Base-by-base conservation (phyloP, 139 green algal species). In the Tetradesmus obliquus region DNA sequence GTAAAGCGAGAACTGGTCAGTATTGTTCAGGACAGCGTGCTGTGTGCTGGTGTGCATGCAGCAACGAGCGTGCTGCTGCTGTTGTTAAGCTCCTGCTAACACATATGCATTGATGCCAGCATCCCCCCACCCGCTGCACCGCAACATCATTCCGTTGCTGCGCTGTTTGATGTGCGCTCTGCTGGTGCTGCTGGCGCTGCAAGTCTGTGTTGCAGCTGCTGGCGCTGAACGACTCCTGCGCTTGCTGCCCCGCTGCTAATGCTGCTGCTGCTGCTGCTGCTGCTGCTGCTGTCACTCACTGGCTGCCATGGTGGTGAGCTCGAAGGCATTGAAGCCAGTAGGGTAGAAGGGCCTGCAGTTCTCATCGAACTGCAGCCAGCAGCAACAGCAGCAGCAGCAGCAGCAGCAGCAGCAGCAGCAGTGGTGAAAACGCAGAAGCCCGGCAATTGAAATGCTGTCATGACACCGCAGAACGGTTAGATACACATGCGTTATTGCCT, bases 271-370 rank as follows among this genome's bases (percentile, higher is more conserved):
- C 51, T 32, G 55, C 53, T 60, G 55, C 54, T 13, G 19, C 45
- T 53, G 19, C 51, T 66, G 51, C 55, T 13, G 15, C 2, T 87
- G 45, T 13, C 57, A 87, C 88, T 88, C 82, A 92, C 81, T 81
- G 55, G 83, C 82, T 45, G 82, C 71, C 6, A 92, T 60, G 45
- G 84, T 92, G 69, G 84, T 86, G 32, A 92, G 84, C 90, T 92
- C 90, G 71, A 74, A 92, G 17, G 83, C 83, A 60, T 97, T 97
- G 93, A 97, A 96, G 17, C 96, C 96, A 12, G 90, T 86, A 5
- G 96, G 72, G 79, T 95, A 95, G 79, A 96, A 96, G 5, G 95
- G 94, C 3, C 94, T 91, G 92, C 95, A 96, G 58, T 96, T 90
- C 79, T 92, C 55, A 82, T 94, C 80, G 83, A 97, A 96, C 92